Evolutionary conservation across 2,329 filamentous ascomycete species (phyloP), one percentile per base, ranked within the genome.

Genomic region (Diaporthe citri): DNA sequence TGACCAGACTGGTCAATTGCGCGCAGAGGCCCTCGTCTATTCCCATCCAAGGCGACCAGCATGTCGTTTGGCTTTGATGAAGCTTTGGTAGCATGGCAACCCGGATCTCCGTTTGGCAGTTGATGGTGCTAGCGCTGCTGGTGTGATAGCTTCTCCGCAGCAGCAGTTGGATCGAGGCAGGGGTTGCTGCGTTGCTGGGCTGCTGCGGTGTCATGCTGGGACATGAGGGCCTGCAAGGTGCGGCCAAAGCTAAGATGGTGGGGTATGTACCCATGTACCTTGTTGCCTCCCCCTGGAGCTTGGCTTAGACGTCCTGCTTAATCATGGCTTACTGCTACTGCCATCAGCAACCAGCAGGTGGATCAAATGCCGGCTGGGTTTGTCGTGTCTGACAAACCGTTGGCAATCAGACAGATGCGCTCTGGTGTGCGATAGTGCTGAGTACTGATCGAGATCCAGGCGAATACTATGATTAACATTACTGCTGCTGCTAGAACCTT

Each of bases 341-440:
- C 20, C 56, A 73, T 71, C 62, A 75, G 55, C 71, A 69, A 48
- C 52, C 59, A n/a, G 52, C 36, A 34, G 31, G 64, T 69, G 64
- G 64, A 59, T 31, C 70, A 55, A 36, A 55, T 75, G 34, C 69
- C 51, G 52, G 41, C 34, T 31, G 25, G 34, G 74, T 76, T 76
- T 76, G 74, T 76, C 74, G 57, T 55, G 72, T 74, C 74, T 76
- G 72, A 76, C 74, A 74, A 76, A 76, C 46, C 71, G 59, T 62
- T 72, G n/a, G 43, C 56, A 48, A 52, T 52, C 57, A 41, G n/a
- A 52, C 8, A 52, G 9, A 10, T 67, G 43, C 41, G 8, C 57
- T n/a, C 31, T 39, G 22, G 7, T 4, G 34, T 28, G 56, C 28
- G 56, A 46, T 72, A 43, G 31, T 48, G 31, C n/a, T 41, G 13